phyloP scores from a whole-genome alignment of 768 basidiomycete genomes.

The Gymnopilus dilepis region DNA sequence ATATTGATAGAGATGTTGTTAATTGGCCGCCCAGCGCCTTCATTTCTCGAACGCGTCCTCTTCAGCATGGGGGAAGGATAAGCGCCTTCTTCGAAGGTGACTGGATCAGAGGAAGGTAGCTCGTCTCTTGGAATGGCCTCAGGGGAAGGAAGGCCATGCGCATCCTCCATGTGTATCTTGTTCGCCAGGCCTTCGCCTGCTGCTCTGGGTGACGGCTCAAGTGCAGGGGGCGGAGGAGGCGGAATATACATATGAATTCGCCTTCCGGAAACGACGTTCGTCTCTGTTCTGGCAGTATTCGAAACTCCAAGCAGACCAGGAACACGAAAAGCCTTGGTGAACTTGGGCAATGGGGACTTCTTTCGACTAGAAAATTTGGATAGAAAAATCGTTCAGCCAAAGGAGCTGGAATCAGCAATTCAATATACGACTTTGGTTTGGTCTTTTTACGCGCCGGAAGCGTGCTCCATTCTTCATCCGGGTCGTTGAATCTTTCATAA shows the following conservation, averaged over 20 bases:
- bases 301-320: slow-evolving; percentile 20
- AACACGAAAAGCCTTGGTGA: slow-evolving; percentile 24
- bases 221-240: slow-evolving; percentile 17
- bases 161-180: no score
- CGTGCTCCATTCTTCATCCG: slow-evolving; percentile 45
- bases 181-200: no score
- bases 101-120: neutral
- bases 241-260: slow-evolving; percentile 26
- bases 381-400: neutral
- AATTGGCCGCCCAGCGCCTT: neutral
- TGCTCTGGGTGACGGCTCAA: neutral
- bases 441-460: slow-evolving; percentile 38
- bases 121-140: neutral
- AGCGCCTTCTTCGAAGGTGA: neutral
- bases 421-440: slow-evolving; percentile 29
- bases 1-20: slow-evolving; percentile 2
- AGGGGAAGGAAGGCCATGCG: neutral
- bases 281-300: neutral
- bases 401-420: slow-evolving; percentile 1
- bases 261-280: slow-evolving; percentile 10
- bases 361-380: neutral
- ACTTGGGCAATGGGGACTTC: neutral
- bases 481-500: slow-evolving; percentile 34
- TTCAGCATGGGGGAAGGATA: slow-evolving; percentile 1
- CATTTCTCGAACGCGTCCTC: neutral